Percentiles rank a stretch among this genome's conserved stretches.
phyloP scores from a whole-genome alignment of 495 filamentous ascomycete species.

The Tuber umbilicatum region DNA sequence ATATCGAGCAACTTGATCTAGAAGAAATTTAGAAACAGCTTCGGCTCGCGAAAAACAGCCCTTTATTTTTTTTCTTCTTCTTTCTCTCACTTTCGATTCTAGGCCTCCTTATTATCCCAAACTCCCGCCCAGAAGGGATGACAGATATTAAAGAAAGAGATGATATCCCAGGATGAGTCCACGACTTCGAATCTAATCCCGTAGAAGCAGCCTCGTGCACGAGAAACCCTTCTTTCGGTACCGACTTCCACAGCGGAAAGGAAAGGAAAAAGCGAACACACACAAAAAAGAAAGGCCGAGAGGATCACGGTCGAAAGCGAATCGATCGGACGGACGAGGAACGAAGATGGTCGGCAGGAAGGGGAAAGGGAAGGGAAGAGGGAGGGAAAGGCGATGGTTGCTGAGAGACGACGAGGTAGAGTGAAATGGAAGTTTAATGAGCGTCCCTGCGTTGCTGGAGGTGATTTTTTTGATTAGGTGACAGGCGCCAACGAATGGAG shows the following conservation, averaged over 20 bases:
- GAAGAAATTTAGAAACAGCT: slow-evolving; percentile 29
- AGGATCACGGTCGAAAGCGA: slow-evolving; percentile 24
- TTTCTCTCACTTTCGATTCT: slow-evolving; percentile 18
- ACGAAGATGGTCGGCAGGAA: slow-evolving; percentile 23
- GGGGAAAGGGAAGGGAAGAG: slow-evolving; percentile 9
- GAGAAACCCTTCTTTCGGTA: slow-evolving; percentile 15
- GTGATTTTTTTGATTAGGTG: slow-evolving; percentile 36
- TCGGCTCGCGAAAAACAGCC: slow-evolving; percentile 23
- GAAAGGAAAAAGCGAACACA: slow-evolving; percentile 15
- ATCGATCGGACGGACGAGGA: slow-evolving; percentile 27
- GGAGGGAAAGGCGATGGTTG: slow-evolving; percentile 20
- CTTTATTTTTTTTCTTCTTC: slow-evolving; percentile 14
- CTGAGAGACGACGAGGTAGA: slow-evolving; percentile 39
- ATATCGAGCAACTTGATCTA: slow-evolving; percentile 7
- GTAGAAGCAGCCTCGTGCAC: slow-evolving; percentile 22
- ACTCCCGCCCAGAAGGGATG: slow-evolving; percentile 32
- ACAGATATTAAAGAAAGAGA: slow-evolving; percentile 33
- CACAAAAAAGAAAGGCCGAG: slow-evolving; percentile 23
- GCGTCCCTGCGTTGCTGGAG: slow-evolving; percentile 37
- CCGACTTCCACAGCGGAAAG: not conserved
- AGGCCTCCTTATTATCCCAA: slow-evolving; percentile 35
- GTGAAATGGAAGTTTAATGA: slow-evolving; percentile 42
- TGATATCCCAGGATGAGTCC: slow-evolving; percentile 29
- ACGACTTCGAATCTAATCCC: slow-evolving; percentile 25
- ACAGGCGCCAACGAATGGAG: slow-evolving; percentile 37